Evolutionary conservation across 257 asterid species (phyloP).

Genomic region (Thymus mandschuricus): DNA sequence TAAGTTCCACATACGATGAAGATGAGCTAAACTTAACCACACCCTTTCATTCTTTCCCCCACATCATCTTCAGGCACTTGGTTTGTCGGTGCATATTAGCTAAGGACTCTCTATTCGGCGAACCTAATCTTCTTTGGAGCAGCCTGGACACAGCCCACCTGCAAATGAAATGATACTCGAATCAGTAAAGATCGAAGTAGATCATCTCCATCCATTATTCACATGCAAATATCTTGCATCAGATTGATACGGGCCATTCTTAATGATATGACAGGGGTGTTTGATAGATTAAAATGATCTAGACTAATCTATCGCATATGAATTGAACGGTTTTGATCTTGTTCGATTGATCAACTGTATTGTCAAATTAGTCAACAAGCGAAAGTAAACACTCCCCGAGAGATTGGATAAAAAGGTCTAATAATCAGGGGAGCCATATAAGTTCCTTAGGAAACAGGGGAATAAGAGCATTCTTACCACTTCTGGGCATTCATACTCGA

Average conservation of each 20-base stretch:
- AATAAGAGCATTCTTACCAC: conserved; percentile 51
- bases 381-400: neutral
- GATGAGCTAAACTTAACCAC: neutral
- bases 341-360: too few species aligned
- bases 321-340: too few species aligned
- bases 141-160: conserved; percentile 65
- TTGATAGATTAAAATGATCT: too few species aligned
- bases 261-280: neutral
- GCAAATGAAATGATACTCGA: conserved; percentile 18
- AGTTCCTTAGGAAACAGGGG: neutral
- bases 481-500: conserved; percentile 83
- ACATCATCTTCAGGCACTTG: neutral
- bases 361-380: too few species aligned
- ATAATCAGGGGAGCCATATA: too few species aligned
- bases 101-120: conserved; percentile 40
- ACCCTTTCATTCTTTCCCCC: neutral
- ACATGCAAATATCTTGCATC: neutral
- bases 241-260: neutral
- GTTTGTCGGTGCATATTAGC: neutral
- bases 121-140: conserved; percentile 83
- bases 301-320: too few species aligned
- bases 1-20: neutral
- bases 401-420: neutral
- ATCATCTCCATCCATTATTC: neutral
- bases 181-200: neutral